phyloP scores from a whole-genome alignment of 2,329 filamentous ascomycete genomes.

The Exophiala sideris region DNA sequence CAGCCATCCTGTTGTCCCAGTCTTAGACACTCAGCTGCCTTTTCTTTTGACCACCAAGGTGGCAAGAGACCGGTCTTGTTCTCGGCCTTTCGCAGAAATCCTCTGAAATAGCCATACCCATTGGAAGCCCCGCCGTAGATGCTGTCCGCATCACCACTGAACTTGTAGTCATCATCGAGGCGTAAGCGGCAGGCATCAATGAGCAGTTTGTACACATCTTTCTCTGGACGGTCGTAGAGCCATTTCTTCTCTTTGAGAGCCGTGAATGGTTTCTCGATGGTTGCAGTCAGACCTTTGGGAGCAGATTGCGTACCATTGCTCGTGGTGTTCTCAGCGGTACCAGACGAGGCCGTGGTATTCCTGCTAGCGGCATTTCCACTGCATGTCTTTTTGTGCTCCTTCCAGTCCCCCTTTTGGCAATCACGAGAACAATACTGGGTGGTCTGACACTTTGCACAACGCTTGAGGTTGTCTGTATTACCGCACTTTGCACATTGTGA shows the following conservation, averaged over 20 bases:
- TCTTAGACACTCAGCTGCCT: conserved; percentile 39
- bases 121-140: conserved; percentile 30
- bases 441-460: conserved; percentile 49
- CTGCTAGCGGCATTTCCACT: not conserved
- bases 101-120: conserved; percentile 2
- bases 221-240: conserved; percentile 44
- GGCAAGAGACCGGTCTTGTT: conserved; percentile 34
- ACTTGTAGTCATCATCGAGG: conserved; percentile 37
- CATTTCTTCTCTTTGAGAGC: conserved; percentile 41
- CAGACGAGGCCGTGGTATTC: not conserved
- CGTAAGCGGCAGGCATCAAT: conserved; percentile 51
- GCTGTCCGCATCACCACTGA: conserved; percentile 33
- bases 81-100: conserved; percentile 5
- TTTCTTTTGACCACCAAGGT: conserved; percentile 43
- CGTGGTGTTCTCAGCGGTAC: conserved; percentile 35
- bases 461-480: conserved; percentile 13
- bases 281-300: conserved; percentile 28
- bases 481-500: not conserved
- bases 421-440: conserved; percentile 51
- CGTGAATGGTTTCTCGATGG: conserved; percentile 39
- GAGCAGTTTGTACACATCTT: conserved; percentile 46
- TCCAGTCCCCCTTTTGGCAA: conserved; percentile 54
- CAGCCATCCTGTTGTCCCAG: conserved; percentile 29
- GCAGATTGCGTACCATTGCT: not conserved
- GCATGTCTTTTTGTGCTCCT: conserved; percentile 41